Base-by-base conservation (phyloP, 805 yeast species). In the Ogataea pignaliae region DNA sequence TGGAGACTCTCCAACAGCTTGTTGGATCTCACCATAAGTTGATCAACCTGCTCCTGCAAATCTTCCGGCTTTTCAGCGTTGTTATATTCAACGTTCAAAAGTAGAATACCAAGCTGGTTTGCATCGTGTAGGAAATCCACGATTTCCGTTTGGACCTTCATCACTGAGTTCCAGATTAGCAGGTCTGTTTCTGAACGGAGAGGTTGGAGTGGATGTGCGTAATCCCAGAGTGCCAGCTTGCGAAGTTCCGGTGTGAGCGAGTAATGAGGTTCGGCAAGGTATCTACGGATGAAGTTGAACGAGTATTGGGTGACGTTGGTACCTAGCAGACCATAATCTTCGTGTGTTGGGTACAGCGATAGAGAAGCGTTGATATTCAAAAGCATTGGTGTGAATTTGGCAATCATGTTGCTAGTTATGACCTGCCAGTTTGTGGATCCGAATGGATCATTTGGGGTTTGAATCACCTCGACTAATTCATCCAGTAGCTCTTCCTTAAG, bases 351-450 rank as follows among this genome's bases (percentile, higher is more conserved):
- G 34, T 46, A 61, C 2, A 46, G 28, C 7, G 43, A 35, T 18
- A 72, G 60, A 1, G 76, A 65, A 12, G 61, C 55, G 43, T 78
- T 73, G 42, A 80, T 46, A 7, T 59, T 53, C 34, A 63, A 50
- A 18, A 81, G 52, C 33, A 72, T 59, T 10, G 85, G 83, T 1
- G 78, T 64, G 56, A 81, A 81, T 53, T 79, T 79, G 28, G 61
- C 61, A 6, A 68, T 71, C n/a, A 80, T 71, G 30, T 63, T 68
- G 39, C 68, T 70, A 0, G 81, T 72, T 3, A 72, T 62, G n/a
- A 60, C 46, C 52, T 74, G 80, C 87, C 88, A 81, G 54, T 81
- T 60, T 0, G 75, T 78, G 11, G 75, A 69, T 7, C 53, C 33
- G 34, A 57, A 60, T 5, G 79, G 75, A 43, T 70, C 61, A 17